Percentiles rank a stretch among this genome's conserved stretches.
Evolutionary conservation across 306 rosid species (phyloP).

Genomic region (Vicia villosa): DNA sequence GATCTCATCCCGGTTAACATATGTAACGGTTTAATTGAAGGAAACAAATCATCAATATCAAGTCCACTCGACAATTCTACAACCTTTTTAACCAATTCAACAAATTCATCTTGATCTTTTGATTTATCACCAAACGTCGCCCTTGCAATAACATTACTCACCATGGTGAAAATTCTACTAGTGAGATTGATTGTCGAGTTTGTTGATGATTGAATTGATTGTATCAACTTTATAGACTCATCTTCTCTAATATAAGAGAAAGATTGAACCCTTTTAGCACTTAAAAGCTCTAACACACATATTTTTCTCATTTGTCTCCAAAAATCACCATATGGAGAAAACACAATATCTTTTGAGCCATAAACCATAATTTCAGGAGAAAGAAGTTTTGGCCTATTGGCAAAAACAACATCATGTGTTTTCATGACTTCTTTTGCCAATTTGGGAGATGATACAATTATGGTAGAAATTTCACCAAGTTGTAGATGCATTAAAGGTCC

Average conservation of each 20-base stretch:
- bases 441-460: constrained; percentile 15
- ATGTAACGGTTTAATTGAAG: neutral
- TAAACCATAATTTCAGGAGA: neutral
- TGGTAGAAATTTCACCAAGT: constrained; percentile 26
- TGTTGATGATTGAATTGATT: constrained; percentile 8
- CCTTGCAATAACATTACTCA: constrained; percentile 18
- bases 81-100: neutral
- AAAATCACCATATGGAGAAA: constrained; percentile 3
- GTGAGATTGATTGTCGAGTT: constrained; percentile 21
- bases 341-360: neutral
- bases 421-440: constrained; percentile 28
- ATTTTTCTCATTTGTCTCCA: constrained; percentile 15
- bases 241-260: constrained; percentile 20
- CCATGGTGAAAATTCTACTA: neutral
- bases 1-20: neutral
- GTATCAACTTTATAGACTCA: constrained; percentile 11
- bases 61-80: neutral
- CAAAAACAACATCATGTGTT: constrained; percentile 24
- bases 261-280: neutral
- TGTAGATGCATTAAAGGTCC: constrained; percentile 4
- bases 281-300: neutral
- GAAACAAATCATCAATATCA: constrained; percentile 22
- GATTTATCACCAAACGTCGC: constrained; percentile 19
- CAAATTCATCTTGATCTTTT: constrained; percentile 1
- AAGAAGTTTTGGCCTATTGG: constrained; percentile 1